Evolutionary conservation across 345 rosid species (phyloP).

Genomic region (Citropsis articulata): DNA sequence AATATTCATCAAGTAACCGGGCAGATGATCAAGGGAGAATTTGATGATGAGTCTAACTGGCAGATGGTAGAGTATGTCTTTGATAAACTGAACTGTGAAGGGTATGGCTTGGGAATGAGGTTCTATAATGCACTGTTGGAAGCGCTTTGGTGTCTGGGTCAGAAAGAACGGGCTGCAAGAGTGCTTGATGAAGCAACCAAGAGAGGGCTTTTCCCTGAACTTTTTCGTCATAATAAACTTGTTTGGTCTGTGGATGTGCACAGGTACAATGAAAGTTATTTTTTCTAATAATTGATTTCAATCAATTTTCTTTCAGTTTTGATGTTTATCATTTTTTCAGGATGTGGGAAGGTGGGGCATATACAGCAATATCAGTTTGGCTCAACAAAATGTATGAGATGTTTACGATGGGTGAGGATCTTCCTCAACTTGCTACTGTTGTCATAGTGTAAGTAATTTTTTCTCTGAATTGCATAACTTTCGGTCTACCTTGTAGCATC

Average conservation of each 20-base stretch:
- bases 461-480: slow-evolving; percentile 7
- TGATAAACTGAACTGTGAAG: slow-evolving; percentile 87
- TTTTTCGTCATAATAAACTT: slow-evolving; percentile 78
- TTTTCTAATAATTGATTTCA: slow-evolving; percentile 11
- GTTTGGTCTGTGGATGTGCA: slow-evolving; percentile 89
- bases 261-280: slow-evolving; percentile 43
- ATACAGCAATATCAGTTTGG: slow-evolving; percentile 78
- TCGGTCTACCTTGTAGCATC: not conserved
- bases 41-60: slow-evolving; percentile 86
- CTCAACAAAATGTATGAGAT: slow-evolving; percentile 53
- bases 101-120: slow-evolving; percentile 82
- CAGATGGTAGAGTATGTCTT: slow-evolving; percentile 88
- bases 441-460: slow-evolving; percentile 68
- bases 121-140: slow-evolving; percentile 88
- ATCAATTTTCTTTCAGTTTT: slow-evolving; percentile 19
- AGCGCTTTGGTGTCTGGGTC: slow-evolving; percentile 96
- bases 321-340: slow-evolving; percentile 42
- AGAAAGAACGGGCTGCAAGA: slow-evolving; percentile 82
- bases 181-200: slow-evolving; percentile 78
- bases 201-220: slow-evolving; percentile 88
- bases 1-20: slow-evolving; percentile 87
- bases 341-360: slow-evolving; percentile 90
- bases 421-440: slow-evolving; percentile 81
- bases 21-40: slow-evolving; percentile 92
- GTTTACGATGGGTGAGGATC: slow-evolving; percentile 56